phyloP scores from a whole-genome alignment of 2,329 filamentous ascomycete species.

The Claviceps spartinae region DNA sequence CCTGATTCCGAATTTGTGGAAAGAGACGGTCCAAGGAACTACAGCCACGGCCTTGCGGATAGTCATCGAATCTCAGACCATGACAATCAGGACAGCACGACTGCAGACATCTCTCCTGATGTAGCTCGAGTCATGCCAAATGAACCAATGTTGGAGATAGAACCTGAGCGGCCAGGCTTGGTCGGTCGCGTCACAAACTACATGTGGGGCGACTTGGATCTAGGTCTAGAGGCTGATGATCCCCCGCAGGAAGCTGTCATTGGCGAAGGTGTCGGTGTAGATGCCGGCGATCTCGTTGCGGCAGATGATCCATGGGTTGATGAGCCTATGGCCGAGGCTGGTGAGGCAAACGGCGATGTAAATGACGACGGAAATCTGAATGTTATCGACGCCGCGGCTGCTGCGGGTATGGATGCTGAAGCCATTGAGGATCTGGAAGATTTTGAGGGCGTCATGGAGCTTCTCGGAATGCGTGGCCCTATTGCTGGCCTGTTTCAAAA shows the following conservation, averaged over 20 bases:
- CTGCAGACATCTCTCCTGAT: conserved; percentile 3
- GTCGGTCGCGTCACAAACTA: conserved; percentile 37
- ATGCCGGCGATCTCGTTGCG: conserved; percentile 47
- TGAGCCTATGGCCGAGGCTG: conserved; percentile 15
- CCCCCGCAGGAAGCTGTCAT: conserved; percentile 8
- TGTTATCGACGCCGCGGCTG: conserved; percentile 26
- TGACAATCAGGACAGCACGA: conserved; percentile 1
- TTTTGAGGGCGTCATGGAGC: conserved; percentile 87
- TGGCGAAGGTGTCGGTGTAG: conserved; percentile 22
- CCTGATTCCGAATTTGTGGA: background rate
- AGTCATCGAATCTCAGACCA: background rate
- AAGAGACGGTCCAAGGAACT: background rate
- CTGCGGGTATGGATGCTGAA: conserved; percentile 58
- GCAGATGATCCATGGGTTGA: conserved; percentile 16
- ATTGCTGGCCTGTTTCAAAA: conserved; percentile 86
- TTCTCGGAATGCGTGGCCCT: conserved; percentile 92
- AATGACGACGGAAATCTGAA: conserved; percentile 22
- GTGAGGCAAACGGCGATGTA: conserved; percentile 21
- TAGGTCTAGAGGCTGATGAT: conserved; percentile 16
- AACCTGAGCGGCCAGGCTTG: conserved; percentile 12
- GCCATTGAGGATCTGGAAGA: conserved; percentile 81
- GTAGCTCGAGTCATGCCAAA: conserved; percentile 5
- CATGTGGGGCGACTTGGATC: conserved; percentile 46
- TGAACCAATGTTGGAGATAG: conserved; percentile 6
- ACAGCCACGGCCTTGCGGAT: background rate